phyloP scores from a whole-genome alignment of 1,139 yeast genomes.

The Yamadazyma trypodendri region DNA sequence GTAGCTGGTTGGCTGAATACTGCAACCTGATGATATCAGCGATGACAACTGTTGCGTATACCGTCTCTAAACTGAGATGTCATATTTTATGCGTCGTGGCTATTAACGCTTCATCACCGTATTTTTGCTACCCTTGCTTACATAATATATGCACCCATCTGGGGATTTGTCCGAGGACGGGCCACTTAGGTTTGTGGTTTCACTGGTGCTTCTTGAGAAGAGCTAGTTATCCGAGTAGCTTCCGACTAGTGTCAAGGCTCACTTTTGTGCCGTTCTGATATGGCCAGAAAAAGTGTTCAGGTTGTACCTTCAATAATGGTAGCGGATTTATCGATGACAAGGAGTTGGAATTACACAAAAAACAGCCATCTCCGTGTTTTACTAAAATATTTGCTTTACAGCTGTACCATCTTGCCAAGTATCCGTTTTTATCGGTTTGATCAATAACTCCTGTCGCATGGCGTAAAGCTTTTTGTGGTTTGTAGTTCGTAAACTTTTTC shows the following conservation, averaged over 20 bases:
- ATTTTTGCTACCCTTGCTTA: too few relatives aligned
- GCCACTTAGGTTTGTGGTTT: background rate
- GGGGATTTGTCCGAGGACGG: background rate
- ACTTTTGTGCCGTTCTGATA: background rate
- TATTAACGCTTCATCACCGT: background rate
- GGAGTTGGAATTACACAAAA: background rate
- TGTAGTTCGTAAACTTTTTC: background rate
- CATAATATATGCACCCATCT: too few relatives aligned
- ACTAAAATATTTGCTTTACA: background rate
- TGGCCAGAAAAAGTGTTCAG: background rate
- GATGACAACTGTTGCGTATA: too few relatives aligned
- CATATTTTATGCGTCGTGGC: background rate
- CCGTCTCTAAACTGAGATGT: too few relatives aligned
- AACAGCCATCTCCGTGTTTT: background rate
- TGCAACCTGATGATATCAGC: too few relatives aligned
- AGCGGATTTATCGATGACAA: background rate
- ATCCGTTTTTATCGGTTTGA: background rate
- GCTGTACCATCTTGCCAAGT: background rate
- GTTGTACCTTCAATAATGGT: too few relatives aligned
- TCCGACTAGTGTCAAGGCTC: too few relatives aligned
- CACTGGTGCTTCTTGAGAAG: background rate
- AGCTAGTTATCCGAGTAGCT: too few relatives aligned
- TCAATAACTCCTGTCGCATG: background rate
- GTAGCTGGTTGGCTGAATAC: too few relatives aligned
- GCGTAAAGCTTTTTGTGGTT: background rate